These are phyloP conservation scores for Termitomyces sp. DNA, from an alignment of 768 basidiomycete genomes.

Conservation along the genomic window DNA sequence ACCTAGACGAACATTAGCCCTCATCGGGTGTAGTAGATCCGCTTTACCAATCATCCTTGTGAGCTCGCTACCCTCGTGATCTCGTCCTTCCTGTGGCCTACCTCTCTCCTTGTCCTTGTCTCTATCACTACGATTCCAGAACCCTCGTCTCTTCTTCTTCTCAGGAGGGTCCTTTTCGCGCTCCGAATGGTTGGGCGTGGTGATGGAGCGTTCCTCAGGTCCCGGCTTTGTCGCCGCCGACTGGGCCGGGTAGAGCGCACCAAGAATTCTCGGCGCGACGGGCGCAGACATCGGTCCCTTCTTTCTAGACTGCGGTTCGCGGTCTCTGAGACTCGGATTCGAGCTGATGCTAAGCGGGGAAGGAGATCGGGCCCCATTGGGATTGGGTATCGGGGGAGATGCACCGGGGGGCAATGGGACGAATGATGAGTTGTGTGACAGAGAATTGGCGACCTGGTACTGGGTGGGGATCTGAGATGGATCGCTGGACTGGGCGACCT, in stretches of 20 bases:
- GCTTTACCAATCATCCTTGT: too few species aligned
- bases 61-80: background rate
- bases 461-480: slow-evolving; percentile 21
- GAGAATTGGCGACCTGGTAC: slow-evolving; percentile 25
- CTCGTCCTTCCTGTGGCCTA: slow-evolving; percentile 12
- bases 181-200: slow-evolving; percentile 17
- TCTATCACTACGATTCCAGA: slow-evolving; percentile 42
- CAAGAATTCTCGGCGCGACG: slow-evolving; percentile 50
- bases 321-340: slow-evolving; percentile 19
- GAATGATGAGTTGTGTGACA: slow-evolving; percentile 50
- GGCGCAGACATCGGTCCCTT: slow-evolving; percentile 24
- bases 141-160: slow-evolving; percentile 50
- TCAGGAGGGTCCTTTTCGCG: slow-evolving; percentile 25
- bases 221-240: slow-evolving; percentile 23
- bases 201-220: slow-evolving; percentile 28
- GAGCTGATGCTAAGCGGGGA: slow-evolving; percentile 42
- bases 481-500: slow-evolving; percentile 32
- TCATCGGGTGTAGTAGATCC: too few species aligned
- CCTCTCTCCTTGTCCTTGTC: slow-evolving; percentile 20
- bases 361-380: slow-evolving; percentile 35
- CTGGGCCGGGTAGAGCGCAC: slow-evolving; percentile 55
- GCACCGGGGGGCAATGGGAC: slow-evolving; percentile 42
- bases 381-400: slow-evolving; percentile 36
- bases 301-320: slow-evolving; percentile 20
- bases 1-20: too few species aligned